Conservation (phyloP, 2,329 filamentous ascomycete genomes). For the Colletotrichum cordylinicola region DNA sequence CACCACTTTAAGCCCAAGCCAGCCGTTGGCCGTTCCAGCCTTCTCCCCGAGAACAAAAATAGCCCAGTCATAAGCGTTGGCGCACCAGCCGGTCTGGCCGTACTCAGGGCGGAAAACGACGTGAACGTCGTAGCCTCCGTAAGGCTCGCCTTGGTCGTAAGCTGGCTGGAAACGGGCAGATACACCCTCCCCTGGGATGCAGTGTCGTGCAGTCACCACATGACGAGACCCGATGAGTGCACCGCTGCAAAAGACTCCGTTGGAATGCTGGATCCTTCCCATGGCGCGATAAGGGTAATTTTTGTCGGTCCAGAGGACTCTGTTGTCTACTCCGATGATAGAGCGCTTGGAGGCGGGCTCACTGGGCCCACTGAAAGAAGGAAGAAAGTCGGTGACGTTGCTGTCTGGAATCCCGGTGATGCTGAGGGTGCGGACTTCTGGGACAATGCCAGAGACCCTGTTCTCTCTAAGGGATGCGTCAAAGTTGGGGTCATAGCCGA, state of each 20-base stretch:
- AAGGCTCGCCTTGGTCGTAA: conserved; percentile 26
- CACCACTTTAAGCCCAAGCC: conserved; percentile 26
- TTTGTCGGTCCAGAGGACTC: conserved; percentile 8
- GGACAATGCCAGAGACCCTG: neutral
- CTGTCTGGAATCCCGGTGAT: neutral
- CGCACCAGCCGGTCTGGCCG: conserved; percentile 11
- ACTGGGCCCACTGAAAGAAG: neutral
- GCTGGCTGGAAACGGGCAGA: conserved; percentile 28
- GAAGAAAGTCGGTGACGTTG: neutral
- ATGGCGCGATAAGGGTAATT: conserved; percentile 16
- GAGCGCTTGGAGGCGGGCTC: neutral
- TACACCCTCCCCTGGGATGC: conserved; percentile 24
- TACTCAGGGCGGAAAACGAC: neutral
- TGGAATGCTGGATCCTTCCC: conserved; percentile 26
- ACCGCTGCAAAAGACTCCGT: conserved; percentile 30
- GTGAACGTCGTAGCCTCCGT: conserved; percentile 9
- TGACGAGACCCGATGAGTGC: conserved; percentile 33
- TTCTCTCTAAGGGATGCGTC: neutral
- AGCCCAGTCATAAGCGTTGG: conserved; percentile 28
- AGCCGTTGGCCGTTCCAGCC: conserved; percentile 29
- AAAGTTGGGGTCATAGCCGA: neutral
- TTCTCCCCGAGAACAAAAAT: conserved; percentile 29
- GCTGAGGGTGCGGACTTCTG: neutral
- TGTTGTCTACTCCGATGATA: conserved; percentile 4
- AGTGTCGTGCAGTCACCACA: conserved; percentile 32